phyloP scores from a whole-genome alignment of 345 rosid genomes.

The sweet orange (Citrus sinensis) region DNA sequence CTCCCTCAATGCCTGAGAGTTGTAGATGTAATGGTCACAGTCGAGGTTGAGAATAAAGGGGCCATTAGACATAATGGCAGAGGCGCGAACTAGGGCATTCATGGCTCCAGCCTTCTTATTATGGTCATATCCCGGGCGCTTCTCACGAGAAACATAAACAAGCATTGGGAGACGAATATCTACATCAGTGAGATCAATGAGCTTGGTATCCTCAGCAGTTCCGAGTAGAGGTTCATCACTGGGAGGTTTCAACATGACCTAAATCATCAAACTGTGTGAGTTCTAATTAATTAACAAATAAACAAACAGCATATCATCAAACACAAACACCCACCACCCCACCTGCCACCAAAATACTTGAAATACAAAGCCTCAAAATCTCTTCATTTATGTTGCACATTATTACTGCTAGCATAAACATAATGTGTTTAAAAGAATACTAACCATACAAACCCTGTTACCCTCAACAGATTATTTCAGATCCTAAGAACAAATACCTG shows the following conservation, averaged over 20 bases:
- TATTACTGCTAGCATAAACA: neutral
- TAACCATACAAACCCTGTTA: neutral
- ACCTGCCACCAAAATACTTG: neutral
- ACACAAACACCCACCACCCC: neutral
- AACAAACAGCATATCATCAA: neutral
- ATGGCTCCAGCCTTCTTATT: constrained; percentile 99
- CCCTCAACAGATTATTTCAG: neutral
- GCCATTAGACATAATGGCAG: constrained; percentile 97
- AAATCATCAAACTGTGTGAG: constrained; percentile 6
- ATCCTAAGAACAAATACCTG: constrained; percentile 49
- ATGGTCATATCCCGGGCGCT: constrained; percentile 98
- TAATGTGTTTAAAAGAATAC: neutral
- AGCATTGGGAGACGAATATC: constrained; percentile 96
- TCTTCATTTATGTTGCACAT: neutral
- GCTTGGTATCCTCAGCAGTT: constrained; percentile 53
- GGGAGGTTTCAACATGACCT: constrained; percentile 99
- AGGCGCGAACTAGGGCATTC: constrained; percentile 97
- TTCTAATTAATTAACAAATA: neutral
- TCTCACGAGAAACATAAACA: constrained; percentile 98
- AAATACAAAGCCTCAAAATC: neutral
- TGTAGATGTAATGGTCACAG: constrained; percentile 97
- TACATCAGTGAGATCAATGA: constrained; percentile 69
- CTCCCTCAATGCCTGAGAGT: constrained; percentile 90
- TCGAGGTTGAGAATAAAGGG: constrained; percentile 97
- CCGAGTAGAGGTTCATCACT: constrained; percentile 90